Evolutionary conservation across 305 asterid genomes (phyloP).

Genomic region (Solanum chacoense): DNA sequence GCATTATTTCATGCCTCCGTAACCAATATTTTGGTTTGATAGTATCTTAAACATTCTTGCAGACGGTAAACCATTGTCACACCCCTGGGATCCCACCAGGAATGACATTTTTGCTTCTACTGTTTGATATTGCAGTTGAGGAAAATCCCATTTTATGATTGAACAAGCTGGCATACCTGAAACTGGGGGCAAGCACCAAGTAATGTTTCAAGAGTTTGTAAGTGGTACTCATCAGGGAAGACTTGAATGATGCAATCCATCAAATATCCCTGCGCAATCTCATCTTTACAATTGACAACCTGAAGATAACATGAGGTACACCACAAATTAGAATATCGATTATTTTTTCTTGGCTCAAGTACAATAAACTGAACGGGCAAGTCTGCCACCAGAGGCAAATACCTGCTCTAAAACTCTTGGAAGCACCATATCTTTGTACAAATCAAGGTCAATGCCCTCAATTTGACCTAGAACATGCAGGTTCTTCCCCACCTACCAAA

Average conservation of each 20-base stretch:
- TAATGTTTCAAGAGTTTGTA: slow-evolving; percentile 91
- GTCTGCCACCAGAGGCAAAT: slow-evolving; percentile 7
- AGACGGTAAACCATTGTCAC: neutral
- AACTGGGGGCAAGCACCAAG: slow-evolving; percentile 95
- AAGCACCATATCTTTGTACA: slow-evolving; percentile 87
- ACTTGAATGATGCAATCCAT: slow-evolving; percentile 99
- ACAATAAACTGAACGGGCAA: neutral
- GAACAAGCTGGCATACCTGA: slow-evolving; percentile 42
- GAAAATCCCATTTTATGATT: neutral
- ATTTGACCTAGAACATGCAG: slow-evolving; percentile 97
- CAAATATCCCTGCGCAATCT: slow-evolving; percentile 84
- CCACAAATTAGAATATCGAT: neutral
- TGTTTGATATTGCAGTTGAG: neutral
- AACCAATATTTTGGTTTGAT: neutral
- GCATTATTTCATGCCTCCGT: neutral
- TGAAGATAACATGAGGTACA: slow-evolving; percentile 18
- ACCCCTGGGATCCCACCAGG: neutral
- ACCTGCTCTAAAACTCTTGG: slow-evolving; percentile 98
- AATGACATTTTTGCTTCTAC: neutral
- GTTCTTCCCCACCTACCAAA: slow-evolving; percentile 90
- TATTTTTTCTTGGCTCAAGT: neutral
- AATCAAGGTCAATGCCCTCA: slow-evolving; percentile 96
- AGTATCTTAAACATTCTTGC: neutral
- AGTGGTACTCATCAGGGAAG: slow-evolving; percentile 94
- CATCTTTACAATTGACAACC: slow-evolving; percentile 99